phyloP scores from a whole-genome alignment of 495 filamentous ascomycete genomes.

The Apiosordaria backusii region DNA sequence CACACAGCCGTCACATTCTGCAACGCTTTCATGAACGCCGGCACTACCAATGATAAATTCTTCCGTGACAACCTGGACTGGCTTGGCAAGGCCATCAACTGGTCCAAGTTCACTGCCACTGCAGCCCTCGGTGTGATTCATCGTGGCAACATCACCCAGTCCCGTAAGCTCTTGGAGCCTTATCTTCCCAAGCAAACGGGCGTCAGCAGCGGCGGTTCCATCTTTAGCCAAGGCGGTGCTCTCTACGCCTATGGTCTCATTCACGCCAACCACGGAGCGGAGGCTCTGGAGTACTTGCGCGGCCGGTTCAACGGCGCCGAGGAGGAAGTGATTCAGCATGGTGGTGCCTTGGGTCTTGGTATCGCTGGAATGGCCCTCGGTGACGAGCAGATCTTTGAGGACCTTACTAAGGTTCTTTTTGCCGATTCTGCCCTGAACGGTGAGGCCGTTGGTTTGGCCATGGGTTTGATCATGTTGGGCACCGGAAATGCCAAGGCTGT shows the following conservation, averaged over 20 bases:
- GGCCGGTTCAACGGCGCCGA: slow-evolving; percentile 80
- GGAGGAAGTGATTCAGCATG: slow-evolving; percentile 96
- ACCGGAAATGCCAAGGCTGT: slow-evolving; percentile 88
- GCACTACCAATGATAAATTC: slow-evolving; percentile 95
- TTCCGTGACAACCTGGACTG: slow-evolving; percentile 97
- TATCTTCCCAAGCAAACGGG: slow-evolving; percentile 80
- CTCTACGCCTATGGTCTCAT: slow-evolving; percentile 95
- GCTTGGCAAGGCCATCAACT: slow-evolving; percentile 98
- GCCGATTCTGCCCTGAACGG: slow-evolving; percentile 93
- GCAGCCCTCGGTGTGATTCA: slow-evolving; percentile 97
- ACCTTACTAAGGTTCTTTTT: slow-evolving; percentile 80
- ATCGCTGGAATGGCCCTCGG: slow-evolving; percentile 98
- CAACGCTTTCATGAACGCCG: slow-evolving; percentile 99
- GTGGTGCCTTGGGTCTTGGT: slow-evolving; percentile 90
- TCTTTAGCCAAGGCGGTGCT: slow-evolving; percentile 93
- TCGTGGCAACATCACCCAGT: slow-evolving; percentile 87
- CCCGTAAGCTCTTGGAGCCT: slow-evolving; percentile 87
- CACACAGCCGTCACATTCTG: slow-evolving; percentile 95
- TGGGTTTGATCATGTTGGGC: slow-evolving; percentile 96
- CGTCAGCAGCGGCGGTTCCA: slow-evolving; percentile 69
- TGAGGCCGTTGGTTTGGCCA: slow-evolving; percentile 90
- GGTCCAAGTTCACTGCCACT: slow-evolving; percentile 99
- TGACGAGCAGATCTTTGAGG: slow-evolving; percentile 84
- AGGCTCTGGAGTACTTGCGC: slow-evolving; percentile 84
- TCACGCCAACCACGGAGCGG: slow-evolving; percentile 94